A percentile compares a stretch with the other conserved stretches of the same genome.
Evolutionary conservation across 306 rosid genomes (phyloP).

Genomic region (Abrus precatorius): DNA sequence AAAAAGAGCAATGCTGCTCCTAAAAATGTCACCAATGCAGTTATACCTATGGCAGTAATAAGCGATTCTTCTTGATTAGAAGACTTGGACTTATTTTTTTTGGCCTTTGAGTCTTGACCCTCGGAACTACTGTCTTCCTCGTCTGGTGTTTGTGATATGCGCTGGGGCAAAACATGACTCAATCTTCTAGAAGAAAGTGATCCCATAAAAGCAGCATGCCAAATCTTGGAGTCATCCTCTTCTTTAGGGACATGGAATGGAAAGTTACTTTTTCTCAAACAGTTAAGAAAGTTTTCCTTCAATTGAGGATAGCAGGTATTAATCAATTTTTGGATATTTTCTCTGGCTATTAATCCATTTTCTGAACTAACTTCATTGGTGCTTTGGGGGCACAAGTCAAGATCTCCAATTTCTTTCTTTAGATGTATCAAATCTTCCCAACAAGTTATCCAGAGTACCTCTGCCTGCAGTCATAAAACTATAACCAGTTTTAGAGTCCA

Average conservation of each 20-base stretch:
- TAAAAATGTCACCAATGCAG: conserved; percentile 69
- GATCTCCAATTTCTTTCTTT: conserved; percentile 56
- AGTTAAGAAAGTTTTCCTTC: conserved; percentile 66
- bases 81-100: conserved; percentile 30
- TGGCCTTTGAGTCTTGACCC: conserved; percentile 9
- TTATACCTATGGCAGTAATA: conserved; percentile 58
- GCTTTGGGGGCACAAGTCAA: conserved; percentile 56
- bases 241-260: conserved; percentile 58
- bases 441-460: conserved; percentile 69
- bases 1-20: conserved; percentile 66
- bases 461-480: conserved; percentile 70
- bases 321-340: conserved; percentile 58
- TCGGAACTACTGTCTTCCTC: not conserved
- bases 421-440: conserved; percentile 66
- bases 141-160: conserved; percentile 43
- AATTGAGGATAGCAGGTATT: conserved; percentile 60
- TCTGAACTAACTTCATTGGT: conserved; percentile 50
- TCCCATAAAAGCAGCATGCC: conserved; percentile 53
- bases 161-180: conserved; percentile 51
- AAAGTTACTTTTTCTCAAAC: conserved; percentile 63
- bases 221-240: conserved; percentile 61
- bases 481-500: conserved; percentile 52
- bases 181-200: conserved; percentile 68
- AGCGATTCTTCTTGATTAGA: conserved; percentile 39
- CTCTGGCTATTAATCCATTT: conserved; percentile 51